A percentile compares a stretch with the other conserved stretches of the same genome.
These are phyloP conservation scores for Fusarium subtropicale DNA, from an alignment of 2,329 filamentous ascomycete genomes.

Conservation along the genomic window DNA sequence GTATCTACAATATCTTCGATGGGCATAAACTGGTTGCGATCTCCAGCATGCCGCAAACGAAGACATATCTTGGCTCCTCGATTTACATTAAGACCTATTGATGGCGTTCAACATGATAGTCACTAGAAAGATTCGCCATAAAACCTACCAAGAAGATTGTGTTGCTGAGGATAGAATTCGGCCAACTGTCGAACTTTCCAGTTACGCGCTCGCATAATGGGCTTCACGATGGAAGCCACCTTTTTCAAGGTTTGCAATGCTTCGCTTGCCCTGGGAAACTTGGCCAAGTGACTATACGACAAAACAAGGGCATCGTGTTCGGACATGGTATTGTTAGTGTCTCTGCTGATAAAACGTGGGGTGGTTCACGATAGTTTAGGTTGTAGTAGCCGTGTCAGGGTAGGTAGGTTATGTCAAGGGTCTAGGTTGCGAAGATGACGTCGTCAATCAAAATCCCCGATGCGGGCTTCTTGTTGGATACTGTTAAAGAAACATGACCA, in stretches of 20 bases:
- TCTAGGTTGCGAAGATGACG: slow-evolving; percentile 12
- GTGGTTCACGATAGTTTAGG: slow-evolving; percentile 11
- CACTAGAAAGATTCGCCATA: slow-evolving; percentile 14
- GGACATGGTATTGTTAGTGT: slow-evolving; percentile 32
- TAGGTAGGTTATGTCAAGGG: neutral
- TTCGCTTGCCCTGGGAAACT: slow-evolving; percentile 61
- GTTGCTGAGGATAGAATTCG: slow-evolving; percentile 85
- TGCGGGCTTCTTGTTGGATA: neutral
- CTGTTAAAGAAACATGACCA: neutral
- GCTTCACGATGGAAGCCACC: slow-evolving; percentile 89
- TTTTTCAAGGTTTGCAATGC: slow-evolving; percentile 75
- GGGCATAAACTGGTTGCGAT: slow-evolving; percentile 81
- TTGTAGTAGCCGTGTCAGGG: slow-evolving; percentile 1
- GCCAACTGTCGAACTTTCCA: slow-evolving; percentile 84
- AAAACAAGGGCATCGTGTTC: slow-evolving; percentile 58
- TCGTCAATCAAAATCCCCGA: neutral
- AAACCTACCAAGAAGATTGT: slow-evolving; percentile 79
- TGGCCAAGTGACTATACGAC: slow-evolving; percentile 62
- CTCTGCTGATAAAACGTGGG: slow-evolving; percentile 10
- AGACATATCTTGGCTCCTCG: slow-evolving; percentile 82
- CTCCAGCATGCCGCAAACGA: slow-evolving; percentile 80
- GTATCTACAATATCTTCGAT: slow-evolving; percentile 87
- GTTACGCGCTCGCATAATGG: slow-evolving; percentile 87
- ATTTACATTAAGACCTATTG: slow-evolving; percentile 79
- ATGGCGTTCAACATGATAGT: neutral